phyloP scores from a whole-genome alignment of 1,284 basidiomycete genomes.

The Stereum hirsutum region DNA sequence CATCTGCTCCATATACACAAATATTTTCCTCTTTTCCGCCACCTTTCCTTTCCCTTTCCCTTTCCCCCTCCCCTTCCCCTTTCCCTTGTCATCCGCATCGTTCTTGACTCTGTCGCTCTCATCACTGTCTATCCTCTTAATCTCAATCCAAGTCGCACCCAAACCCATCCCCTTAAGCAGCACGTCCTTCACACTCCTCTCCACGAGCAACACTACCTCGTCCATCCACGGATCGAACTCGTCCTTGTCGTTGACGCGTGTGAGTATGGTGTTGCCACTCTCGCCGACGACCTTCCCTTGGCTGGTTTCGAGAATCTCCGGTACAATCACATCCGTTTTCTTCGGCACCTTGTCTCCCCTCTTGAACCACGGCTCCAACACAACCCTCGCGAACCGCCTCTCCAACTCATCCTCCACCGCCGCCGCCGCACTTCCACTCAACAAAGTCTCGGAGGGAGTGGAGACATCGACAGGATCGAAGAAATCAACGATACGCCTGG shows the following conservation, averaged over 20 bases:
- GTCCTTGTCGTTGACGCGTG: neutral
- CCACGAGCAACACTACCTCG: conserved; percentile 40
- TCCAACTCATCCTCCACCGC: conserved; percentile 43
- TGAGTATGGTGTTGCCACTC: neutral
- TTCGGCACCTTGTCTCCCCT: conserved; percentile 21
- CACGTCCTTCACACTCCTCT: conserved; percentile 27
- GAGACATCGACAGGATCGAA: conserved; percentile 15
- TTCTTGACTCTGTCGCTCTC: conserved; percentile 4
- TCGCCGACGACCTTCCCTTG: conserved; percentile 26
- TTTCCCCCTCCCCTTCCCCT: conserved; percentile 25
- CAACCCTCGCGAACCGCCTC: conserved; percentile 33
- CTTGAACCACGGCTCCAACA: conserved; percentile 49
- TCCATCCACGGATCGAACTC: conserved; percentile 30
- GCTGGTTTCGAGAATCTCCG: conserved; percentile 30
- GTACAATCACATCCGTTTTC: conserved; percentile 18
- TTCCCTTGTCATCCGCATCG: conserved; percentile 9
- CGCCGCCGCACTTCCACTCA: conserved; percentile 15
- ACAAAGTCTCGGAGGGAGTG: neutral
- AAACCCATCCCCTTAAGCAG: conserved; percentile 40
- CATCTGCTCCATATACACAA: too few species aligned
- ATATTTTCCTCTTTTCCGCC: too few species aligned
- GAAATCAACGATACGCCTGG: conserved; percentile 34
- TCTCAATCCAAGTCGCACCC: conserved; percentile 49
- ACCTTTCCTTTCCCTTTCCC: too few species aligned
- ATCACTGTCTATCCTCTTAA: conserved; percentile 25